These are phyloP conservation scores for Dendrobium chrysotoxum DNA, from an alignment of 106 monocot species.

Conservation along the genomic window DNA sequence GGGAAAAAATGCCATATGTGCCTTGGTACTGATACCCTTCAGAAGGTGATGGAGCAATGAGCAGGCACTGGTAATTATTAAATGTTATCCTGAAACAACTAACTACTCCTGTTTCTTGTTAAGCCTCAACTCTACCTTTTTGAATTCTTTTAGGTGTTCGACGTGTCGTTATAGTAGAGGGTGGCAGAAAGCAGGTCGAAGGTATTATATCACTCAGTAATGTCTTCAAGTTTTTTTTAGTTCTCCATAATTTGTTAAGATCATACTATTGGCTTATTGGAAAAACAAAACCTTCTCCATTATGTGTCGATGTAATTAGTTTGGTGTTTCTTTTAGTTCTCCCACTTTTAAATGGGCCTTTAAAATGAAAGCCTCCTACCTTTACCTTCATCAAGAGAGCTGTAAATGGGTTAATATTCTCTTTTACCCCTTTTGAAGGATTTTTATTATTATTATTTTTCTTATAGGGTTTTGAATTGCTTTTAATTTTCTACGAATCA, in stretches of 20 bases:
- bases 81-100: not conserved
- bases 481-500: no score
- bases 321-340: no score
- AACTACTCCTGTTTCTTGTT: not conserved
- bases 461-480: no score
- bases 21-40: conserved; percentile 51
- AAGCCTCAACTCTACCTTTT: not conserved
- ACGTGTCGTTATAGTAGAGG: conserved; percentile 69
- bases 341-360: no score
- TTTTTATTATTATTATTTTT: not conserved
- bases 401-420: no score
- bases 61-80: conserved; percentile 47
- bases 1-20: conserved; percentile 79
- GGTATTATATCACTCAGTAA: conserved; percentile 76
- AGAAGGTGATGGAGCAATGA: conserved; percentile 65
- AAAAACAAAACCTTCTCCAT: no score
- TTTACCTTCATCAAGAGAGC: no score
- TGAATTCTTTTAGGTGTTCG: conserved; percentile 46
- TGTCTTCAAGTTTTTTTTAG: conserved; percentile 46
- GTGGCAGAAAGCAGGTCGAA: conserved; percentile 79
- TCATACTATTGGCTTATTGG: no score
- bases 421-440: no score
- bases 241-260: not conserved
- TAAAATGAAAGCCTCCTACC: no score
- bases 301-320: not conserved